phyloP scores from a whole-genome alignment of 352 stramenopile species.

The Phytophthora fragariae region DNA sequence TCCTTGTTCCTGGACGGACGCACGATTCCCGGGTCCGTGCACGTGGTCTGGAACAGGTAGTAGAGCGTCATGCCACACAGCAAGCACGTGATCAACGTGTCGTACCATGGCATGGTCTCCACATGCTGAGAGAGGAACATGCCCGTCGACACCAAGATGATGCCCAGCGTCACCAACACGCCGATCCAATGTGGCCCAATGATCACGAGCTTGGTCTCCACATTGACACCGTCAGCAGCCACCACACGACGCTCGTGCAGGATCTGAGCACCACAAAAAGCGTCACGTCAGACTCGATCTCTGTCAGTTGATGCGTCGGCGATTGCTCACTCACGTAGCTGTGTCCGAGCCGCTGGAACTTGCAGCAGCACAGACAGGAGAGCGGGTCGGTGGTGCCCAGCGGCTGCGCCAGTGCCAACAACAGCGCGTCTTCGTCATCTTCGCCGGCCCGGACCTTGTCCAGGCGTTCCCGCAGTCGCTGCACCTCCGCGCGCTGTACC shows the following conservation, averaged over 20 bases:
- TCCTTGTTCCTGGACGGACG: slow-evolving; percentile 16
- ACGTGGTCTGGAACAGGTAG: slow-evolving; percentile 80
- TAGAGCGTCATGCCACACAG: slow-evolving; percentile 69
- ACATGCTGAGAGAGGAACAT: slow-evolving; percentile 77
- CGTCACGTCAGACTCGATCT: slow-evolving; percentile 15
- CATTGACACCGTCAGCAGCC: slow-evolving; percentile 32
- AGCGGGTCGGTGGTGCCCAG: slow-evolving; percentile 58
- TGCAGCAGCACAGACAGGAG: slow-evolving; percentile 66
- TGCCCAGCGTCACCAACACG: slow-evolving; percentile 67
- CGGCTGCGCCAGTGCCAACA: slow-evolving; percentile 26
- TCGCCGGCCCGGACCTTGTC: slow-evolving; percentile 31
- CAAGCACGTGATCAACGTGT: slow-evolving; percentile 62
- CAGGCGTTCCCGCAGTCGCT: slow-evolving; percentile 28
- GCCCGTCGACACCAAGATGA: slow-evolving; percentile 65
- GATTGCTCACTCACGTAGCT: slow-evolving; percentile 38
- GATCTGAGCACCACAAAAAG: slow-evolving; percentile 40
- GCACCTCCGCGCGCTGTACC: slow-evolving; percentile 29
- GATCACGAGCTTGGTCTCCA: slow-evolving; percentile 50
- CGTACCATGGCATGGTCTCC: slow-evolving; percentile 54
- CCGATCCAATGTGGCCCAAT: slow-evolving; percentile 86
- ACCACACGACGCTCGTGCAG: slow-evolving; percentile 51
- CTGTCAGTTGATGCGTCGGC: too few relatives aligned
- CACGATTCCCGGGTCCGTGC: slow-evolving; percentile 79
- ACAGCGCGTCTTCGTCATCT: slow-evolving; percentile 35
- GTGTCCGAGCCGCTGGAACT: slow-evolving; percentile 60